These are phyloP conservation scores for Nitzschia sp. DNA, from an alignment of 108 stramenopile species.

Conservation along the genomic window DNA sequence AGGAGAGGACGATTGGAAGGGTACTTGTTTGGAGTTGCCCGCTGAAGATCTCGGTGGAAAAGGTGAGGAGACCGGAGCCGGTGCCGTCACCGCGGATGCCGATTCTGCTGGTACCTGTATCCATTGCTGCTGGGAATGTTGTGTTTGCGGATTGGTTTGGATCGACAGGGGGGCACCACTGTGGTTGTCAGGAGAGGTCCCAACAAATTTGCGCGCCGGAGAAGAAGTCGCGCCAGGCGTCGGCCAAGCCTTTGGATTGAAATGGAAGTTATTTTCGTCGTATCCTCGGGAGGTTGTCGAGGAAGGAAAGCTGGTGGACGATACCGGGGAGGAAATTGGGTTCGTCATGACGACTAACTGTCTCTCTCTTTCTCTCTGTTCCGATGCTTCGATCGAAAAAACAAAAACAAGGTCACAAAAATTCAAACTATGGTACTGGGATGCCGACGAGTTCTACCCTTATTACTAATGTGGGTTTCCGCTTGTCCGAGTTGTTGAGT, in stretches of 20 bases:
- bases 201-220: background rate
- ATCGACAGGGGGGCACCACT: background rate
- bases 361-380: too few relatives aligned
- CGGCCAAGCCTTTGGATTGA: background rate
- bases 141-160: slow-evolving; percentile 14
- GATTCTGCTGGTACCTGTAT: background rate
- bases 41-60: background rate
- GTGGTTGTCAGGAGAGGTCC: too few relatives aligned
- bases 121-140: background rate
- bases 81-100: background rate
- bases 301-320: slow-evolving; percentile 13
- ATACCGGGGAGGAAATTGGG: slow-evolving; percentile 8
- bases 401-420: too few relatives aligned
- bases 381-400: too few relatives aligned
- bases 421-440: too few relatives aligned
- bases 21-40: background rate
- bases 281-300: slow-evolving; percentile 16
- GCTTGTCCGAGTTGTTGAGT: too few relatives aligned
- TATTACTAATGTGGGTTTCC: too few relatives aligned
- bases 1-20: background rate
- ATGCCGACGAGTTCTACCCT: too few relatives aligned
- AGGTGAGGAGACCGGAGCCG: background rate
- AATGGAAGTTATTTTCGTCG: slow-evolving; percentile 15
- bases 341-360: too few relatives aligned
- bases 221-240: background rate